A percentile compares a stretch with the other conserved stretches of the same genome.
Conservation (phyloP, 225 moss, liverwort and hornwort species). For the Ulota crispa region DNA sequence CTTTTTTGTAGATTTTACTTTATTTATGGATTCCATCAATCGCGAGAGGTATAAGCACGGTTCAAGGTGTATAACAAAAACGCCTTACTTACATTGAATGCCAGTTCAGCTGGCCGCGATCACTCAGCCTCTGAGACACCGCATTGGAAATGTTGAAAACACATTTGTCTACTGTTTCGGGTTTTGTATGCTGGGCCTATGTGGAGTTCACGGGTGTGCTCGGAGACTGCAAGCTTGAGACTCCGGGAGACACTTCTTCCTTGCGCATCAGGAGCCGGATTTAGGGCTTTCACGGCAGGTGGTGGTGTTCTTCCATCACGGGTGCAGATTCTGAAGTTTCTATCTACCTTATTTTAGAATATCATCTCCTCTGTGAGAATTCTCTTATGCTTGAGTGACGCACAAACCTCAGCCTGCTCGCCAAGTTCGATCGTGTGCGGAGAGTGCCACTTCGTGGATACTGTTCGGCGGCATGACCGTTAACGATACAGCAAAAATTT, state of each 20-base stretch:
- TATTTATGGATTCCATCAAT: not conserved
- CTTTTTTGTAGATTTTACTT: too few relatives aligned
- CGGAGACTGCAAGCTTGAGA: not conserved
- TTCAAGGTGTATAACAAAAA: not conserved
- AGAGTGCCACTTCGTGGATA: not conserved
- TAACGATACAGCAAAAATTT: not conserved
- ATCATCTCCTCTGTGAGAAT: not conserved
- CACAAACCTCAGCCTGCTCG: not conserved
- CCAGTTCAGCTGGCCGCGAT: not conserved
- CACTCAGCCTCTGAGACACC: not conserved
- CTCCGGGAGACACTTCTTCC: not conserved
- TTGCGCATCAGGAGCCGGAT: constrained; percentile 1
- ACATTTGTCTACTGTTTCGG: not conserved
- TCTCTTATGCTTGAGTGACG: not conserved
- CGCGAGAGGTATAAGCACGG: not conserved
- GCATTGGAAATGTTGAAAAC: not conserved
- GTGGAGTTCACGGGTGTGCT: not conserved
- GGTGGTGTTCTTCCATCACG: not conserved
- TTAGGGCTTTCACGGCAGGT: not conserved
- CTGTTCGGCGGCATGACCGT: constrained; percentile 1
- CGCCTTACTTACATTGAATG: not conserved
- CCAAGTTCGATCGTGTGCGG: not conserved
- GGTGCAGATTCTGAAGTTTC: not conserved
- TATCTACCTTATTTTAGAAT: not conserved
- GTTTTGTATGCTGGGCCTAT: constrained; percentile 15